Base-by-base conservation (phyloP, 2,329 filamentous ascomycete species). In the Lecanicillium sp. region DNA sequence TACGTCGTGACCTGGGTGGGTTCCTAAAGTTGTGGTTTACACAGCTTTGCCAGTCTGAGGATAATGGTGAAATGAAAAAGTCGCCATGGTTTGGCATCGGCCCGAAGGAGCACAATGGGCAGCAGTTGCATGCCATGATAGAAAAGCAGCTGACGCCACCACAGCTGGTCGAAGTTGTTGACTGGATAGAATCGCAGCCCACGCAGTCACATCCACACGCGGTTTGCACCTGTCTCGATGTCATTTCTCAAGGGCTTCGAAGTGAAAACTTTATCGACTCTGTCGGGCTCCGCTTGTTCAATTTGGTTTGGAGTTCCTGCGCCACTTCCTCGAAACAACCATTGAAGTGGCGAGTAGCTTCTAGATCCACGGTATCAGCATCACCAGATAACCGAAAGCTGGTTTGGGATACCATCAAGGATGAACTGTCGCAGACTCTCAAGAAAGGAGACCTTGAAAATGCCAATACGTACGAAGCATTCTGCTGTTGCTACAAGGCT, bases 1-100 rank as follows among this genome's bases (percentile, higher is more conserved):
- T 56, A 5, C 61, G 57, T 9, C 64, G 68, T 37, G 63, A 66
- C 40, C 51, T 73, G 11, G 52, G 65, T 0, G 56, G 59, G 5
- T 74, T 73, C 40, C 43, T 73, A 43, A 61, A 60, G 34, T 50
- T 65, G 2, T 75, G 71, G 71, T 67, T 60, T 34, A 48, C 57
- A 30, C 61, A 68, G 40, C 55, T 71, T 2, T 57, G 54, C 28
- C 50, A 58, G 12, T 51, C 55, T 13, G 58, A 64, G 40, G 48
- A 53, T 32, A 47, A 51, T 28, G 51, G 57, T 14, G 41, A 46
- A 13, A 46, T 48, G 22, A 12, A 25, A 33, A 47, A 35, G 6
- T 60, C 56, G 2, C 57, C 59, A 1, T 65, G 63, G 62, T 52
- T 58, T 16, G 45, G 45, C 3, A 45, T 58, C 9, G 49, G 48